Conservation (phyloP, 331 rosid species). For the Rosa hybrid region DNA sequence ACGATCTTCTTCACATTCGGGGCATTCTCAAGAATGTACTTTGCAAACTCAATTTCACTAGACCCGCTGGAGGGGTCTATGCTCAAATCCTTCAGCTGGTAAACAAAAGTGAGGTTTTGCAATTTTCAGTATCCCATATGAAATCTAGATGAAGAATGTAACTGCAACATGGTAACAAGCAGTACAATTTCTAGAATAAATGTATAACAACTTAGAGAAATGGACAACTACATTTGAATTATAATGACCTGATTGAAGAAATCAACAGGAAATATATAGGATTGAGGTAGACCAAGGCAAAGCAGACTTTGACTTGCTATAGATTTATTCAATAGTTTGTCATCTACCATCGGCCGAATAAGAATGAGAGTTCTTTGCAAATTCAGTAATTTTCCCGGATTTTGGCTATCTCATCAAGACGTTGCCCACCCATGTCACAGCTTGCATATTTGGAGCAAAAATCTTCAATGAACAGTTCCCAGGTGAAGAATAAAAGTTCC, state of each 20-base stretch:
- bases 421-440: neutral
- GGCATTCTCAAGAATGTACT: neutral
- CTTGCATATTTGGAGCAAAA: slow-evolving; percentile 2
- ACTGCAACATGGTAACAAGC: neutral
- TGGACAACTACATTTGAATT: too few relatives aligned
- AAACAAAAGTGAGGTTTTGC: neutral
- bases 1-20: neutral
- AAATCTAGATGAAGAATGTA: neutral
- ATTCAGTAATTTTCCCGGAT: neutral
- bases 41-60: slow-evolving; percentile 1
- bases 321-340: neutral
- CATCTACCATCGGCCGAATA: neutral
- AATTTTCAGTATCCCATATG: neutral
- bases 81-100: neutral
- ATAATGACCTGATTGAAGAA: neutral
- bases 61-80: neutral
- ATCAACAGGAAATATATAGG: neutral
- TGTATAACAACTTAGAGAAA: neutral
- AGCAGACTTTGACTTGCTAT: neutral
- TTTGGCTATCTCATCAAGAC: neutral
- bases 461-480: neutral
- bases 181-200: neutral
- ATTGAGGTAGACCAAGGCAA: neutral
- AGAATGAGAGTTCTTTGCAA: neutral
- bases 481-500: neutral